These are phyloP conservation scores for Aspergillus cavernicola DNA, from an alignment of 495 filamentous ascomycete species.

Conservation along the genomic window DNA sequence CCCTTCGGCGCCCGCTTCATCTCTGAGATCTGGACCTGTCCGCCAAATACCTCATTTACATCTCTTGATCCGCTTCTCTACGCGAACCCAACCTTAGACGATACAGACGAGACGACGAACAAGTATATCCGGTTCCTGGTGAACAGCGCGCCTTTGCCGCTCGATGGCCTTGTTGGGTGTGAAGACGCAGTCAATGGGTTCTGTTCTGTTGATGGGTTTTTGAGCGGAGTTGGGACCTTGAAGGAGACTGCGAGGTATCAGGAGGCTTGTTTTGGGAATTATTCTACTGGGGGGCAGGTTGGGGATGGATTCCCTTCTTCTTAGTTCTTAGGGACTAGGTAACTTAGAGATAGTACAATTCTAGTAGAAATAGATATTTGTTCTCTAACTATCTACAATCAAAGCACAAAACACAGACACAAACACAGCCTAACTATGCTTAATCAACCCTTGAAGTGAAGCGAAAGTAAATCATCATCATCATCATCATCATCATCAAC, in stretches of 20 bases:
- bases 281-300: constrained; percentile 24
- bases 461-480: too few species aligned
- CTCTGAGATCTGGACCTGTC: constrained; percentile 53
- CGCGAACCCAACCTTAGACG: constrained; percentile 21
- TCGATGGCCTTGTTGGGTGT: constrained; percentile 27
- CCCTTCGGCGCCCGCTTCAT: constrained; percentile 62
- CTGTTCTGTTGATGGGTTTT: constrained; percentile 23
- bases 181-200: constrained; percentile 28
- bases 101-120: constrained; percentile 2
- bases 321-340: too few species aligned
- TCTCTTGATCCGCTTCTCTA: constrained; percentile 24
- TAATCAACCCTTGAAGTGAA: too few species aligned
- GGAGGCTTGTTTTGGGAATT: constrained; percentile 28
- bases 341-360: too few species aligned
- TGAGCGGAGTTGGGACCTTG: constrained; percentile 19
- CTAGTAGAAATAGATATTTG: too few species aligned
- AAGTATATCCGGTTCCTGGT: constrained; percentile 31
- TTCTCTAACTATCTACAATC: too few species aligned
- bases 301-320: constrained; percentile 20
- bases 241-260: constrained; percentile 25
- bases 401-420: too few species aligned
- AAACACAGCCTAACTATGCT: too few species aligned
- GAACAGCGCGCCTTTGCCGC: constrained; percentile 27
- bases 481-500: too few species aligned
- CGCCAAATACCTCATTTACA: constrained; percentile 9